Base-by-base conservation (phyloP, 305 asterid genomes). In the Fraxinus latifolia region DNA sequence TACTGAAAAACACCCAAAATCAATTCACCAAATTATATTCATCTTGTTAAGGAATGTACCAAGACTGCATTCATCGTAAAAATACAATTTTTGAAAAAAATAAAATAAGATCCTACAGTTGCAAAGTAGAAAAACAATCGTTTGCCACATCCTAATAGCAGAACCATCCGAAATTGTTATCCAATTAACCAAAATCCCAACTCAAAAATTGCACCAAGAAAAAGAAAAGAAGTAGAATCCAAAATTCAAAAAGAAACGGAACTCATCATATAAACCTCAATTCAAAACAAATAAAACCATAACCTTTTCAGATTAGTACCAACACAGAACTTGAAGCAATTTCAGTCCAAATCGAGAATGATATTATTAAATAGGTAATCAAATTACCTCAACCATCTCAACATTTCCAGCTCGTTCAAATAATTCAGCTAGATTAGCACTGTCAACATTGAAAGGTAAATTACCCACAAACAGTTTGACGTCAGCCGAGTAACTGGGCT, bases 391-490 rank as follows among this genome's bases (percentile, higher is more conserved):
- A 86, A 92, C 98, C 92, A 87, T 88, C 87, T 95, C 98, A 44
- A 94, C 97, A 74, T 70, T 88, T 36, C 99, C 99, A 71, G 90
- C 93, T 36, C 87, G 87, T 65, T 87, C 87, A 81, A 95, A 93
- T 89, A 95, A 83, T 2, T 81, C 91, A 77, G 99, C 98, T 23
- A 95, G 96, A 42, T 85, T 82, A 1, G 90, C 90, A 21, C 99
- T 95, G 77, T 95, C 97, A 11, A 90, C 96, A 60, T 12, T 83
- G 65, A 93, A 95, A 3, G 99, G 97, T 87, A 95, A 90, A 85
- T 95, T 95, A n/a, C 98, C 97, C 6, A 95, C 97, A n/a, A 93
- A 95, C 25, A 95, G 84, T 80, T 94, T 94, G 84, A 83, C 82
- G 78, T 94, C 94, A 7, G 91, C 86, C 44, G 95, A 87, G 76